phyloP scores from a whole-genome alignment of 495 filamentous ascomycete species.

The Aspergillus olivimuriae region DNA sequence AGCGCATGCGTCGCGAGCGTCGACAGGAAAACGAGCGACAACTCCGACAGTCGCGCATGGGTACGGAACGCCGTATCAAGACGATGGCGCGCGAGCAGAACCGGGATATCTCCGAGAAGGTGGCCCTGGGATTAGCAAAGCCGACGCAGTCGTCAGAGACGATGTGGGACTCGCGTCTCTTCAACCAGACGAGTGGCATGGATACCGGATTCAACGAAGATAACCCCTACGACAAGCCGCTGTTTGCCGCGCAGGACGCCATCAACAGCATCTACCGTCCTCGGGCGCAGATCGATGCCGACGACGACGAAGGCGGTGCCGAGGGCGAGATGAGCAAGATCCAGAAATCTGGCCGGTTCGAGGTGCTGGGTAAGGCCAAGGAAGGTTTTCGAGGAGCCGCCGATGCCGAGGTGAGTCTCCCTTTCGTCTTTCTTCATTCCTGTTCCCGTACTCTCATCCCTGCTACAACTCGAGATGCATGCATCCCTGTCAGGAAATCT shows the following conservation, averaged over 20 bases:
- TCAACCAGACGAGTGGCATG: constrained; percentile 91
- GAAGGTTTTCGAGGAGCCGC: constrained; percentile 81
- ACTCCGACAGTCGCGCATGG: constrained; percentile 91
- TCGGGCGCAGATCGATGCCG: constrained; percentile 55
- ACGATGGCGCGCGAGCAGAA: constrained; percentile 92
- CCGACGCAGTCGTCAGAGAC: constrained; percentile 81
- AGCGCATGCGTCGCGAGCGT: constrained; percentile 70
- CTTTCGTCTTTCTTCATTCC: not conserved
- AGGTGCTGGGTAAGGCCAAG: constrained; percentile 80
- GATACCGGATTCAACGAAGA: constrained; percentile 93
- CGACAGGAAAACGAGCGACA: constrained; percentile 80
- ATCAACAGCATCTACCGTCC: constrained; percentile 93
- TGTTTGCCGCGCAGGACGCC: constrained; percentile 95
- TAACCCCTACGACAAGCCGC: constrained; percentile 92
- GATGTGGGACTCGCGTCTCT: constrained; percentile 95
- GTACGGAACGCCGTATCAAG: constrained; percentile 81
- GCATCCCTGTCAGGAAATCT: not conserved
- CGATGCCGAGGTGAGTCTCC: constrained; percentile 68
- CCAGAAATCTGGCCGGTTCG: constrained; percentile 74
- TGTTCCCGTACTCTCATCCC: not conserved
- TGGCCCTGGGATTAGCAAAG: constrained; percentile 91
- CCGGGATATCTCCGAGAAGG: constrained; percentile 96
- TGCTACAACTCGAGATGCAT: too few relatives aligned
- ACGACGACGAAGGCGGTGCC: constrained; percentile 73
- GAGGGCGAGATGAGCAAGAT: constrained; percentile 83